These are phyloP conservation scores for Linnemannia exigua DNA, from an alignment of 192 early-diverging fungal species.

Conservation along the genomic window DNA sequence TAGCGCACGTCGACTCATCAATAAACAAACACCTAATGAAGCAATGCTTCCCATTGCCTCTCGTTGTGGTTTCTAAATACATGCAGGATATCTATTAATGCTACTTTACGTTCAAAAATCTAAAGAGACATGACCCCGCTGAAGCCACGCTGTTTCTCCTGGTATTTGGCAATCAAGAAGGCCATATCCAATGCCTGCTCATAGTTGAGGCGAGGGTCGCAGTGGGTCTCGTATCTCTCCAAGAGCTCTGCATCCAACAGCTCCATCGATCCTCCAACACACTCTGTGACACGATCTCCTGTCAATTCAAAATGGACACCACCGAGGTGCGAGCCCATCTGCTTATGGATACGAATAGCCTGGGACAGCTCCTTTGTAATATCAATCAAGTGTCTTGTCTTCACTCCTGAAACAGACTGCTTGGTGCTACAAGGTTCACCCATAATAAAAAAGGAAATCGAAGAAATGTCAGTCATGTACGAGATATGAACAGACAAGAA, in stretches of 20 bases:
- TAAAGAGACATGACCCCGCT: conserved; percentile 44
- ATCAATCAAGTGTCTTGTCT: conserved; percentile 92
- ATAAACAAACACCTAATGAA: too few species aligned
- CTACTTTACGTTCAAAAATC: background rate
- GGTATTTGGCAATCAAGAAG: conserved; percentile 95
- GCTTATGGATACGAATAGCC: conserved; percentile 87
- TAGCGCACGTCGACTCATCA: too few species aligned
- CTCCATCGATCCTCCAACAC: conserved; percentile 98
- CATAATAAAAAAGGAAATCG: background rate
- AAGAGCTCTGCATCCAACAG: conserved; percentile 84
- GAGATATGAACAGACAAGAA: background rate
- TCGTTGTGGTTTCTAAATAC: background rate
- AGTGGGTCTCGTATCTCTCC: conserved; percentile 95
- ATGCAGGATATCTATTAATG: background rate
- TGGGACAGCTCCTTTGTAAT: conserved; percentile 90
- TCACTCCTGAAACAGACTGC: conserved; percentile 82
- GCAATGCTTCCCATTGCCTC: too few species aligned
- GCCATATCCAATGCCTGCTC: conserved; percentile 97
- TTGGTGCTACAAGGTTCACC: conserved; percentile 82
- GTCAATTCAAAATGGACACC: conserved; percentile 99
- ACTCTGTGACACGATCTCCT: conserved; percentile 96
- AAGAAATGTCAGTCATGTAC: background rate
- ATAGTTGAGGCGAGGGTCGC: conserved; percentile 97
- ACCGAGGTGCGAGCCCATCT: conserved; percentile 78
- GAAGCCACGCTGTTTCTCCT: conserved; percentile 68